Base-by-base conservation (phyloP, 345 rosid species). In the Arabidopsis thaliana region DNA sequence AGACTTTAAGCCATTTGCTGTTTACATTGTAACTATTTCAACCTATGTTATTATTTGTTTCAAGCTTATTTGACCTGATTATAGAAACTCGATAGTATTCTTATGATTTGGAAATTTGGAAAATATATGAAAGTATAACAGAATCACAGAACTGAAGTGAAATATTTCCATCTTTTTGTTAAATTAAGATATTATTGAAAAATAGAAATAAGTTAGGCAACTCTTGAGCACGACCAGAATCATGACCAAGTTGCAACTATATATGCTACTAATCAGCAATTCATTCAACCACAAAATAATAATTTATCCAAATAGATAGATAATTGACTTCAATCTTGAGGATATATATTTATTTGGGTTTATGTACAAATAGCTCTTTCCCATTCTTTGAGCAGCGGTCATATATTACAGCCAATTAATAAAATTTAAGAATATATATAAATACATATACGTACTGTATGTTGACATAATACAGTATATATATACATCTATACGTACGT, bases 221-320 rank as follows among this genome's bases (percentile, higher is more conserved):
- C 53, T 62, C 52, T 25, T 63, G 28, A 70, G 51, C 75, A 63
- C 71, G 65, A 76, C 65, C 13, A 12, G 51, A 61, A 69, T 69
- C 34, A 76, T 69, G 52, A 62, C 9, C 41, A 62, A 61, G 45
- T 69, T 48, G 73, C 67, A 48, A 23, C 30, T 49, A 10, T 68
- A 24, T 36, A 28, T 36, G 51, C 56, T 42, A 56, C 63, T 28
- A 53, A 45, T 53, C 42, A 55, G 34, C 44, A 7, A 36, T 62
- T 55, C 33, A 25, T 62, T 55, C 49, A 69, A 46, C 5, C 59
- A 50, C 13, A 67, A 48, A 38, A 49, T 14, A 23, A 64, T 53
- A 25, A 44, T 24, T 8, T 34, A 69, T 45, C 45, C 53, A 60
- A 6, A 20, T 8, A 48, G 52, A 36, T 46, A 36, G 44, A 55